Base-by-base conservation (phyloP, 2,329 filamentous ascomycete species). In the Rhexocercosporidium sp. region DNA sequence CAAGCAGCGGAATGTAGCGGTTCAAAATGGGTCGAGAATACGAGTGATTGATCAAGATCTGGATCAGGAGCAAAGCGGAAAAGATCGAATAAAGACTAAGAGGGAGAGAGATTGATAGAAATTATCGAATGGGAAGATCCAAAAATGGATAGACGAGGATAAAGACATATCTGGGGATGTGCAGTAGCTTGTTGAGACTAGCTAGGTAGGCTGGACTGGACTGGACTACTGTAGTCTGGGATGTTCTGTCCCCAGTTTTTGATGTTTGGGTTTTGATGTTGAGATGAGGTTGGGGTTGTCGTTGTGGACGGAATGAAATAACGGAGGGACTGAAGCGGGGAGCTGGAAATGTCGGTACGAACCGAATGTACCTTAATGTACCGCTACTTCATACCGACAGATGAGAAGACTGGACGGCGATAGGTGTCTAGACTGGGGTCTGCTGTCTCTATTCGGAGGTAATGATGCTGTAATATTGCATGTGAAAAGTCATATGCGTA, bases 281-380 rank as follows among this genome's bases (percentile, higher is more conserved):
- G 53, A 37, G 14, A 12, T 57, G 29, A 16, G 9, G 3, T 25
- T 12, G 9, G 20, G 27, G 31, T 20, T 8, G 53, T 9, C n/a
- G n/a, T n/a, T n/a, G n/a, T n/a, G n/a, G n/a, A n/a, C n/a, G n/a
- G n/a, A n/a, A n/a, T n/a, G n/a, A n/a, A n/a, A n/a, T n/a, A n/a
- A n/a, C n/a, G n/a, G n/a, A n/a, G 29, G 29, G 53, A 57, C 22
- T 31, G 25, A 22, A 39, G 9, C 11, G 25, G n/a, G 31, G 31
- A 57, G n/a, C 20, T 44, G 34, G 56, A 44, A 64, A 46, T 22
- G 34, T 59, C 53, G 62, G 62, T 64, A 64, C 51, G 41, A 53
- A 25, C 53, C 53, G 53, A 57, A 9, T 37, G n/a, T 34, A 49
- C 29, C 29, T 20, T 56, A 31, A 56, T 56, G 29, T 37, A 39